A percentile compares a stretch with the other conserved stretches of the same genome.
These are phyloP conservation scores for Oryza coarctata DNA, from an alignment of 176 grass and related monocot species.

Conservation along the genomic window DNA sequence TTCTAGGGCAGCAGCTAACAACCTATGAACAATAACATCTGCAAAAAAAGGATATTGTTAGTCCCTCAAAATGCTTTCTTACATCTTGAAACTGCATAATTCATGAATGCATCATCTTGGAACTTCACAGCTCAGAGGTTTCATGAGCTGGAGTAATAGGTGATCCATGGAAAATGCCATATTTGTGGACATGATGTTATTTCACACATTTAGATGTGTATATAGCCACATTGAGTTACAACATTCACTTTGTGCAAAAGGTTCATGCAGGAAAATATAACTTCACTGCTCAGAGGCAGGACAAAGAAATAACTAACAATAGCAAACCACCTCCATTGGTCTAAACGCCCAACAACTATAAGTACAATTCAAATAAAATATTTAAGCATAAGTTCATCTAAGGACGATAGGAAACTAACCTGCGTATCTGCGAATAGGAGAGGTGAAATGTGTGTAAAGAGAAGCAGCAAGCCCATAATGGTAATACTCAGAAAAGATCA, in stretches of 20 bases:
- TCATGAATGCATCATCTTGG: neutral
- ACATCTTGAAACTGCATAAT: neutral
- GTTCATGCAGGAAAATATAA: neutral
- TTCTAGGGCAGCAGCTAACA: constrained; percentile 88
- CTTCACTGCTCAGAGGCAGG: neutral
- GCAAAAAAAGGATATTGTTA: constrained; percentile 31
- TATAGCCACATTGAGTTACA: neutral
- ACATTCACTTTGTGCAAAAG: constrained; percentile 4
- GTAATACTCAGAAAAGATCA: constrained; percentile 75
- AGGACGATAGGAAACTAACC: constrained; percentile 46
- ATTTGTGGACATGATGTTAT: neutral
- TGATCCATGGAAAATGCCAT: neutral
- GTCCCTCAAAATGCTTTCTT: constrained; percentile 1
- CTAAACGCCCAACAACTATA: neutral
- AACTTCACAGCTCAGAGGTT: too few relatives aligned
- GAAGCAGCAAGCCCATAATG: constrained; percentile 94
- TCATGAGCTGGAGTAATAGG: constrained; percentile 4
- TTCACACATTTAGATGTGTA: neutral
- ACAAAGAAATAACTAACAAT: neutral
- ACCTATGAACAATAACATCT: constrained; percentile 98
- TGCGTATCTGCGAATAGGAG: constrained; percentile 97
- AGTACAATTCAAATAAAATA: constrained; percentile 15
- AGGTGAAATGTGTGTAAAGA: constrained; percentile 98
- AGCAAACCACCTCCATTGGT: neutral
- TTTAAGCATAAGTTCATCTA: constrained; percentile 23